A percentile compares a stretch with the other conserved stretches of the same genome.
Evolutionary conservation across 495 filamentous ascomycete genomes (phyloP).

Genomic region (Aspergillus bridgeri): DNA sequence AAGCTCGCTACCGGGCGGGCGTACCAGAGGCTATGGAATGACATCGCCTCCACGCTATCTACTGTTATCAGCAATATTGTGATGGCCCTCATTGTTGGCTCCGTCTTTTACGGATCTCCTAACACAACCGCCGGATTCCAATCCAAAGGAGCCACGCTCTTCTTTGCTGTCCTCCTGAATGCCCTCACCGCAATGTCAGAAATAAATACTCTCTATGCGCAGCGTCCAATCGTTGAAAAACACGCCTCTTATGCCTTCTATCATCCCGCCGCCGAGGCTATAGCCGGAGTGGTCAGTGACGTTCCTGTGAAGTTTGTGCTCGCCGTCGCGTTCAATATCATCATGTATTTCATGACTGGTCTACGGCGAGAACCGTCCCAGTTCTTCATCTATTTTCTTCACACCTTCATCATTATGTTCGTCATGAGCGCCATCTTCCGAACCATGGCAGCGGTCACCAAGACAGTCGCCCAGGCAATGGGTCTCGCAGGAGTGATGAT

Average conservation of each 20-base stretch:
- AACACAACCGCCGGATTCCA: conserved; percentile 61
- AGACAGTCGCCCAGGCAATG: conserved; percentile 46
- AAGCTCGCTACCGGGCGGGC: conserved; percentile 41
- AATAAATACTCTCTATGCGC: conserved; percentile 52
- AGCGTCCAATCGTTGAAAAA: conserved; percentile 60
- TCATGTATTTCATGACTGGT: conserved; percentile 53
- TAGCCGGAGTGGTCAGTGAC: conserved; percentile 53
- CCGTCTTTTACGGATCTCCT: conserved; percentile 74
- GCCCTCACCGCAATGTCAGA: conserved; percentile 49
- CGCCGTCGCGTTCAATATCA: conserved; percentile 44
- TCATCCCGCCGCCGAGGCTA: conserved; percentile 53
- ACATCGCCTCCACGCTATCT: conserved; percentile 66
- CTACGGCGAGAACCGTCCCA: conserved; percentile 35
- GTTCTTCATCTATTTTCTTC: conserved; percentile 59
- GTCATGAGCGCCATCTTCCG: conserved; percentile 52
- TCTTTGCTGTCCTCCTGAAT: conserved; percentile 75
- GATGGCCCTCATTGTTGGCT: conserved; percentile 76
- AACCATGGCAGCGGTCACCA: conserved; percentile 40
- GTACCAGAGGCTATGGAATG: conserved; percentile 58
- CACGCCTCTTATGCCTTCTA: conserved; percentile 58
- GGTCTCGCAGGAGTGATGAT: conserved; percentile 40
- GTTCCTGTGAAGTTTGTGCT: conserved; percentile 48
- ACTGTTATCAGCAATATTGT: conserved; percentile 65
- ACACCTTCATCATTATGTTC: conserved; percentile 48
- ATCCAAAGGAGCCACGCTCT: conserved; percentile 70